Evolutionary conservation across 306 rosid species (phyloP).

Genomic region (Alnus rubra): DNA sequence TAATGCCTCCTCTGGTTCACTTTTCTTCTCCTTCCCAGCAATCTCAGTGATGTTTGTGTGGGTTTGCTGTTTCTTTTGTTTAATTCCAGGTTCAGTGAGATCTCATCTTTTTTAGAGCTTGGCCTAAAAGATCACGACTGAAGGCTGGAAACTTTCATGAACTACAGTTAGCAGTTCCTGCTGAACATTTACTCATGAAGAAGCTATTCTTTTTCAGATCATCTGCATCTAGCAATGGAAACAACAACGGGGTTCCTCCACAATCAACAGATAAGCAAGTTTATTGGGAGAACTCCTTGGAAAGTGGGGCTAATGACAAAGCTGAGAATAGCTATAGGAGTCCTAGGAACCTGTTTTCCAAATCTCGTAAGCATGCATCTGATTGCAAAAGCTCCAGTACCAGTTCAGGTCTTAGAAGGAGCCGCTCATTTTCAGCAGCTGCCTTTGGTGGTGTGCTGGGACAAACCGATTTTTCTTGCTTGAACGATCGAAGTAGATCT

Average conservation of each 20-base stretch:
- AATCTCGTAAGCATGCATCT: constrained; percentile 55
- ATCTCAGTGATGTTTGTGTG: constrained; percentile 7
- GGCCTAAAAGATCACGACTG: constrained; percentile 20
- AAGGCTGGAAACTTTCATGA: constrained; percentile 35
- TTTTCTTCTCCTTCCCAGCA: not conserved
- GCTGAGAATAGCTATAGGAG: constrained; percentile 47
- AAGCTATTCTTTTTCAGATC: constrained; percentile 82
- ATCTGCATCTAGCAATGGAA: constrained; percentile 61
- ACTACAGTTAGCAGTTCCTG: constrained; percentile 28
- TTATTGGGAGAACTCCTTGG: constrained; percentile 56
- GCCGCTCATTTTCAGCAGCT: constrained; percentile 84
- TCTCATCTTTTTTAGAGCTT: constrained; percentile 28
- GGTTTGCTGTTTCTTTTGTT: constrained; percentile 15
- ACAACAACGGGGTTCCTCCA: constrained; percentile 46
- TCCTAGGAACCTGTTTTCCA: constrained; percentile 49
- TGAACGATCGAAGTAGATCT: constrained; percentile 62
- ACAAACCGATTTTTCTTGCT: constrained; percentile 34
- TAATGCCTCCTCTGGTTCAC: not conserved
- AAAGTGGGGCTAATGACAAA: constrained; percentile 38
- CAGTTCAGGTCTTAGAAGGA: constrained; percentile 71
- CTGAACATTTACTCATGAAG: constrained; percentile 59
- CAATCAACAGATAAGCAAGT: constrained; percentile 45
- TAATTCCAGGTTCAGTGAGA: constrained; percentile 34
- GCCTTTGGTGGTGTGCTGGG: constrained; percentile 49
- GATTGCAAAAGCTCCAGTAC: constrained; percentile 48